phyloP scores from a whole-genome alignment of 2,329 filamentous ascomycete genomes.

The Claviceps quebecensis region DNA sequence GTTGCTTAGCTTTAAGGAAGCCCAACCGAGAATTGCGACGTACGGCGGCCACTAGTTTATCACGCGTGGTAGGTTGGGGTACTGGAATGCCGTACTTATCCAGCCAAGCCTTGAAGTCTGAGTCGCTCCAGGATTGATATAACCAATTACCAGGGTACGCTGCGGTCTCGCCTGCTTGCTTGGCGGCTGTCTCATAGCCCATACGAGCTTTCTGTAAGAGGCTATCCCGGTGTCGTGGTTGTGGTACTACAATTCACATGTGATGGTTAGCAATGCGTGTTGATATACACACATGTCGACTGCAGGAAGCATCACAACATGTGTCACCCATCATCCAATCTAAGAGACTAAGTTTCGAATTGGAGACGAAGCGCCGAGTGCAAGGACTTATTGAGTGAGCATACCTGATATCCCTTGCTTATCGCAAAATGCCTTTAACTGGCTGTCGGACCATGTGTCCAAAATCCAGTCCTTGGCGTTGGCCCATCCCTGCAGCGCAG shows the following conservation, averaged over 20 bases:
- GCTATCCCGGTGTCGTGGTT: conserved; percentile 73
- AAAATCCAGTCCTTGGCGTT: conserved; percentile 84
- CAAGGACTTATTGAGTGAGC: conserved; percentile 3
- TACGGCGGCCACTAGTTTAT: conserved; percentile 76
- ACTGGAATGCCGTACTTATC: conserved; percentile 75
- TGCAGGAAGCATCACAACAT: neutral
- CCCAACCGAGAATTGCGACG: conserved; percentile 82
- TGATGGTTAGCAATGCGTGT: neutral
- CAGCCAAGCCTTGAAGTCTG: conserved; percentile 86
- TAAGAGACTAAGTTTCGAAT: no score
- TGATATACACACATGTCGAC: neutral
- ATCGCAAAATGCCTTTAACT: conserved; percentile 86
- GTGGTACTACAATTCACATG: conserved; percentile 42
- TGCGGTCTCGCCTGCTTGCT: conserved; percentile 59
- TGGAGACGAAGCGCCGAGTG: no score
- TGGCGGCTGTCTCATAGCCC: conserved; percentile 66
- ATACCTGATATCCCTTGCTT: conserved; percentile 64
- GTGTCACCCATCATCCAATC: neutral
- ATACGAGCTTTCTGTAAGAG: conserved; percentile 64
- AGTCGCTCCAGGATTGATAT: conserved; percentile 82
- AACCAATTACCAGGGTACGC: conserved; percentile 94
- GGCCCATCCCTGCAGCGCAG: conserved; percentile 55
- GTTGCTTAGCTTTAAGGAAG: conserved; percentile 50
- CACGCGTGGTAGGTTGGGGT: conserved; percentile 71
- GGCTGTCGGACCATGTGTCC: conserved; percentile 87